Percentiles rank a stretch among this genome's conserved stretches.
phyloP scores from a whole-genome alignment of 2,329 filamentous ascomycete genomes.

The Capronia epimyces region DNA sequence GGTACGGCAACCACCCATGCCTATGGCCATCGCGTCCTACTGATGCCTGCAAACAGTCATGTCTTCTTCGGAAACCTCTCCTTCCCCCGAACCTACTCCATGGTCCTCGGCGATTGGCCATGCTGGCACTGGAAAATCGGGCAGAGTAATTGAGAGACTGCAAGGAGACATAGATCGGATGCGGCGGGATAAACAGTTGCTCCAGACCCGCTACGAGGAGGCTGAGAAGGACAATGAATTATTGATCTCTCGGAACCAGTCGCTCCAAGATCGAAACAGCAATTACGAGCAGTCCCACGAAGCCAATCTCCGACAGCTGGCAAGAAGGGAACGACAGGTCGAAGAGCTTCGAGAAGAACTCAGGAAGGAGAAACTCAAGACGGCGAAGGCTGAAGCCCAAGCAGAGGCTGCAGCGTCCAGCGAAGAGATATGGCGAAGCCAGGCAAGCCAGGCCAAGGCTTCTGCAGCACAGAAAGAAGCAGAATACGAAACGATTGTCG shows the following conservation, averaged over 20 bases:
- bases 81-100: conserved; percentile 34
- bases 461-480: conserved; percentile 28
- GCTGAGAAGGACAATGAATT: conserved; percentile 44
- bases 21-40: background rate
- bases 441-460: conserved; percentile 30
- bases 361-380: conserved; percentile 39
- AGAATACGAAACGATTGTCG: conserved; percentile 42
- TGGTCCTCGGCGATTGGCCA: conserved; percentile 49
- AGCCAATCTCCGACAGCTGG: conserved; percentile 42
- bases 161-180: conserved; percentile 48
- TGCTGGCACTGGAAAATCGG: conserved; percentile 47
- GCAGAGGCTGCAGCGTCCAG: conserved; percentile 28
- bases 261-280: conserved; percentile 42
- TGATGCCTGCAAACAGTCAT: conserved; percentile 7
- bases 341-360: conserved; percentile 40
- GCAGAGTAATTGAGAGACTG: conserved; percentile 47
- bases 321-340: conserved; percentile 45
- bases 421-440: conserved; percentile 29
- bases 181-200: conserved; percentile 43
- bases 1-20: conserved; percentile 8
- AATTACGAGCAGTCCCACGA: conserved; percentile 46
- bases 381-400: conserved; percentile 39
- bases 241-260: conserved; percentile 41
- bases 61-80: conserved; percentile 22
- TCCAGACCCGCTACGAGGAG: conserved; percentile 44